Conservation (phyloP, 2,329 filamentous ascomycete genomes). For the Fonsecaea monophora region DNA sequence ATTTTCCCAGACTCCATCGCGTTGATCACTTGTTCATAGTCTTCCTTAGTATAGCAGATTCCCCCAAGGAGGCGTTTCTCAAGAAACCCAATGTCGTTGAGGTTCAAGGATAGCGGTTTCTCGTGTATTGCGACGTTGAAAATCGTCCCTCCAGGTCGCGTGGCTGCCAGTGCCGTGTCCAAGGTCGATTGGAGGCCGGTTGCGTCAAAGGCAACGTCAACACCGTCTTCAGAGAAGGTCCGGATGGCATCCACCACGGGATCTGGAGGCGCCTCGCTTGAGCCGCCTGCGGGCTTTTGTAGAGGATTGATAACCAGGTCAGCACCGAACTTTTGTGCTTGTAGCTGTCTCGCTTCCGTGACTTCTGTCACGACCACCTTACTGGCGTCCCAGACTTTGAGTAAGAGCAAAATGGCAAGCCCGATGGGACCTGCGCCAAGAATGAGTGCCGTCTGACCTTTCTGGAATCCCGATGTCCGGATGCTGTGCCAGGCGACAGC, state of each 20-base stretch:
- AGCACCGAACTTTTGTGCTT: constrained; percentile 59
- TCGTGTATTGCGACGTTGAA: constrained; percentile 64
- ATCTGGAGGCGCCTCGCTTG: constrained; percentile 6
- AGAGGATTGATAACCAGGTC: constrained; percentile 57
- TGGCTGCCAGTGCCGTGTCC: constrained; percentile 55
- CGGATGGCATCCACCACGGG: constrained; percentile 11
- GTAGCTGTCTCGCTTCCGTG: constrained; percentile 49
- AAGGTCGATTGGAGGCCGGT: constrained; percentile 60
- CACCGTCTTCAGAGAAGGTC: constrained; percentile 44
- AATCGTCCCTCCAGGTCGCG: constrained; percentile 57
- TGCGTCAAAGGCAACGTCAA: constrained; percentile 59
- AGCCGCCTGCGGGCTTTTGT: constrained; percentile 1
- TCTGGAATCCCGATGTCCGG: constrained; percentile 54
- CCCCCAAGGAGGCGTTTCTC: constrained; percentile 58
- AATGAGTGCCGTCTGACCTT: constrained; percentile 52
- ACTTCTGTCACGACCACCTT: constrained; percentile 61
- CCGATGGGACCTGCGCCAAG: constrained; percentile 63
- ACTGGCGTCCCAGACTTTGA: constrained; percentile 50
- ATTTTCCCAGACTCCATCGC: constrained; percentile 44
- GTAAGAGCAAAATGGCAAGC: constrained; percentile 56
- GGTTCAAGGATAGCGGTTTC: constrained; percentile 55
- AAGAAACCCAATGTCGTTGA: constrained; percentile 60
- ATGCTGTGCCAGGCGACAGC: constrained; percentile 63
- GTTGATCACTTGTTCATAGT: constrained; percentile 58
- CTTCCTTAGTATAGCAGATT: constrained; percentile 46